Conservation (phyloP, 257 asterid genomes). For the Ehretia macrophylla region DNA sequence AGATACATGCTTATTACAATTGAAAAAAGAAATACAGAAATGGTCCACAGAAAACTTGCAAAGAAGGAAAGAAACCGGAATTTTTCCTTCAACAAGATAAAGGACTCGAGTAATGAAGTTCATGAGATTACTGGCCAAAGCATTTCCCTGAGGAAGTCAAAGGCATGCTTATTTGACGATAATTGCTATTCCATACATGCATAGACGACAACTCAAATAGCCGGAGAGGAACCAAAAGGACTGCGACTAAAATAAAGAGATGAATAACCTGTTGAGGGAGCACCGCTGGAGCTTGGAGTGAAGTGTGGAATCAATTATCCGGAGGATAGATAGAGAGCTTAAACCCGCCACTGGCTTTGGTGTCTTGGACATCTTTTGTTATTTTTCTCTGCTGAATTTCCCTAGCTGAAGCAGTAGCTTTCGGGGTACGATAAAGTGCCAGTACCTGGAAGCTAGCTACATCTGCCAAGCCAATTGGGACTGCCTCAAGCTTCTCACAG, state of each 20-base stretch:
- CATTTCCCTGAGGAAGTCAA: too few relatives aligned
- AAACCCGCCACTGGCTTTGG: constrained; percentile 7
- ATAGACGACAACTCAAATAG: background rate
- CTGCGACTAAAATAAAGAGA: too few relatives aligned
- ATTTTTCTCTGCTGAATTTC: constrained; percentile 1
- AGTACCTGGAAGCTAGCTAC: constrained; percentile 11
- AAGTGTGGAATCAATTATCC: constrained; percentile 6
- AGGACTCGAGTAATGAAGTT: too few relatives aligned
- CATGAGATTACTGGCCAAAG: too few relatives aligned
- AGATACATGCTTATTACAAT: too few relatives aligned
- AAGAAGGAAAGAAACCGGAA: too few relatives aligned
- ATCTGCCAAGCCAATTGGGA: constrained; percentile 15
- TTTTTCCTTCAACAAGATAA: too few relatives aligned
- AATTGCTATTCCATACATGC: too few relatives aligned
- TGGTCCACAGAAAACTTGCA: too few relatives aligned
- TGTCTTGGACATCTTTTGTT: background rate
- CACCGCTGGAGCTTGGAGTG: background rate
- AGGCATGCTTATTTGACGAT: too few relatives aligned
- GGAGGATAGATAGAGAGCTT: constrained; percentile 25
- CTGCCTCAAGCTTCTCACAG: constrained; percentile 8
- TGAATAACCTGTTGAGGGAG: constrained; percentile 1
- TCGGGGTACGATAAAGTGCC: constrained; percentile 13
- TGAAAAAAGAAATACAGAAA: too few relatives aligned
- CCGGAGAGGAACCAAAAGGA: background rate
- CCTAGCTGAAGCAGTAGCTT: constrained; percentile 19